Evolutionary conservation across 345 rosid species (phyloP), one percentile per base, ranked within the genome.

Genomic region (Hibiscus syriacus): DNA sequence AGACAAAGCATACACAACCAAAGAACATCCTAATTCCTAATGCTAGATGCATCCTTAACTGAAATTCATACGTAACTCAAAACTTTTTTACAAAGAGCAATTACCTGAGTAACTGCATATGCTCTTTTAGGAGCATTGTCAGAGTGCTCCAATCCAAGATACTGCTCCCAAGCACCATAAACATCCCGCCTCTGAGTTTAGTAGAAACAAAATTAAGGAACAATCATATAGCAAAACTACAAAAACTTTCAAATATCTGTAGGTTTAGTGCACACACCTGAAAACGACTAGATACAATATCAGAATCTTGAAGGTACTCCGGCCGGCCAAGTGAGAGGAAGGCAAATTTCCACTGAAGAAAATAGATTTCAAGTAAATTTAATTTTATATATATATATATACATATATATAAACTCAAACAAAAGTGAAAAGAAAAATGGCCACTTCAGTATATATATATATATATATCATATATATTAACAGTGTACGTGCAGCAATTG

Each of bases 131-230:
- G 98, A 45, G 82, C 65, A 63, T 80, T 94, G 77, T 91, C 98
- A 32, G 91, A 54, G 64, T 94, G 99, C 80, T 94, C 99, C 80
- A 94, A 78, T 41, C 99, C 98, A 6, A 94, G 98, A 64, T 94
- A 91, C 78, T 91, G 96, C 86, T 91, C 98, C 93, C 92, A 91
- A 58, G 95, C 93, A 63, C 99, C 96, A 70, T 94, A 86, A 12
- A 94, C 92, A 66, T 89, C 97, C 73, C 90, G 83, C 77, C 89
- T 85, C 98, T 94, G 82, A 1, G 22, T 29, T 60, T 19, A 66
- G 25, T 43, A n/a, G 65, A 23, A 13, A 67, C 55, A 22, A 25
- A 56, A 64, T 13, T 32, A 5, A 19, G 36, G 45, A 22, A 41
- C 26, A 52, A 5, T 22, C 59, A 22, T 27, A 22, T n/a, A 55